Base-by-base conservation (phyloP, 768 basidiomycete genomes). In the Chiua virens region DNA sequence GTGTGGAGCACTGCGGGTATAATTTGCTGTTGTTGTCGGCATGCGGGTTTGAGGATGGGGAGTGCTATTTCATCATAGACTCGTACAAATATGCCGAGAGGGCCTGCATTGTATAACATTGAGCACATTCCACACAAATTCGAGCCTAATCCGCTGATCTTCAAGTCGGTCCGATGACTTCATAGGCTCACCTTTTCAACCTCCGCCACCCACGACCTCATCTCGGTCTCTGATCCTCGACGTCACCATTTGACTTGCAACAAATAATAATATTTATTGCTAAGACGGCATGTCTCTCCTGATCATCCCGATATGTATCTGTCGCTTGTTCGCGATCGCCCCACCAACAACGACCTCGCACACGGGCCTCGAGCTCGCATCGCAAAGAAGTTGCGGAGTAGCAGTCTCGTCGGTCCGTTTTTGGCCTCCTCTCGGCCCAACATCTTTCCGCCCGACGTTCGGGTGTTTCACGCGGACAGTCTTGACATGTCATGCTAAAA, bases 41-140 rank as follows among this genome's bases (percentile, higher is more conserved):
- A 61, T 57, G 67, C 60, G 60, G 67, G 28, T 30, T 30, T 30
- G 46, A 59, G 54, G 28, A 30, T 30, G 28, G 28, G 28, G 28
- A 30, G 62, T 50, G 43, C 49, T 49, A 52, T 47, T 38, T 25
- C 44, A 57, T 17, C 59, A 55, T 67, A 63, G 66, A 54, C 67
- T 57, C 56, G 38, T 45, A 57, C 40, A 30, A 8, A 30, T 30
- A 30, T 30, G 28, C 28, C 28, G 28, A 56, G 53, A 44, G 30
- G 57, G 42, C 55, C 55, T 66, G 59, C 66, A 58, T 67, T 69
- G 67, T 66, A 63, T 48, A 60, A 49, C 47, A 53, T 48, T 37
- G 47, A 38, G 23, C 27, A 41, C 25, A 34, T 50, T 52, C 32
- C 49, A 52, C 40, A 50, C 43, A 20, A 47, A 41, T 30, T 10